Base-by-base conservation (phyloP, 345 rosid genomes). In the Leavenworthia alabamica region DNA sequence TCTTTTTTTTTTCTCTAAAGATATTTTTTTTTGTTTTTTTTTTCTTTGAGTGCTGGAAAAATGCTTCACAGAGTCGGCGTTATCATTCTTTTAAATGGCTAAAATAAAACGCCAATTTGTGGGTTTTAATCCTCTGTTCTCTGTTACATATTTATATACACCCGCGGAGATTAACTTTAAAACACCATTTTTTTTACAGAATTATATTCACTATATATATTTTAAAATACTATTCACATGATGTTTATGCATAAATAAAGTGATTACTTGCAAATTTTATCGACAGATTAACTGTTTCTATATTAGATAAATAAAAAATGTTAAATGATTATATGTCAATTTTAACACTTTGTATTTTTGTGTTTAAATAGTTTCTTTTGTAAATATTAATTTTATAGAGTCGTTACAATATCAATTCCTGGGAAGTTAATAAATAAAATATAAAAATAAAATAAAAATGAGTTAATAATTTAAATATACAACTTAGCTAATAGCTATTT, bases 11-110 rank as follows among this genome's bases (percentile, higher is more conserved):
- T 3, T 11, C 22, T 52, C 3, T 11, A 33, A 6, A 45, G 56
- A 28, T 43, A 19, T 60, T 32, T 26, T 37, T 60, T 29, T 37
- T 10, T 20, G 22, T 43, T 22, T 17, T 8, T 48, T 27, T 0
- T 23, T 32, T 36, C 0, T 43, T 19, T 29, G 10, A 14, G 10
- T 12, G n/a, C 26, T 49, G 50, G 22, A 50, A 51, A 49, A 51
- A 71, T 71, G 71, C 55, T 57, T 71, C 56, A 42, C 22, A 50
- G 71, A 64, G 62, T 64, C 56, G 65, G 66, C 71, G 66, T 71
- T 71, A 51, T 40, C 71, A 20, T 64, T 50, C 75, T 71, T 50
- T 71, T 64, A 64, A 71, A 71, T 51, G 66, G 66, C 50, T 29
- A 22, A 37, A 16, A 71, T 51, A 58, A 71, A 71, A 71, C 36